phyloP scores from a whole-genome alignment of 768 basidiomycete species.

The Amanita rimosa region DNA sequence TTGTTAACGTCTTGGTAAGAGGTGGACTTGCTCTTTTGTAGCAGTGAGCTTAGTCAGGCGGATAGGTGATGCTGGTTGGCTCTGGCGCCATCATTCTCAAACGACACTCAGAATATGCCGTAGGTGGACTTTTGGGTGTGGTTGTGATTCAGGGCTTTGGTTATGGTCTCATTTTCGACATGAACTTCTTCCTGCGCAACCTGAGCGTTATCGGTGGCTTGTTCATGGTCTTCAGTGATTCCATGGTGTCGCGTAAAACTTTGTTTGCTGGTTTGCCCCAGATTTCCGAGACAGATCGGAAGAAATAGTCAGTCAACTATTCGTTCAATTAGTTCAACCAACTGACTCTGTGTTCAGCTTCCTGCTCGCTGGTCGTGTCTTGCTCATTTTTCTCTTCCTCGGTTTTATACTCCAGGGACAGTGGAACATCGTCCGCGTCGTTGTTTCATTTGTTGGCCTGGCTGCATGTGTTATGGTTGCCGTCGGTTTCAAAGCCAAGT shows the following conservation, averaged over 20 bases:
- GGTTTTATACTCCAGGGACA: conserved; percentile 92
- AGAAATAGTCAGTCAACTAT: conserved; percentile 75
- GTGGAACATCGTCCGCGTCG: conserved; percentile 78
- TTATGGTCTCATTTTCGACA: conserved; percentile 98
- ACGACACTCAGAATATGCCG: conserved; percentile 79
- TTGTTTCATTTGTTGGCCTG: conserved; percentile 85
- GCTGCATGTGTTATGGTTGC: conserved; percentile 94
- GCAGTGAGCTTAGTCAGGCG: neutral
- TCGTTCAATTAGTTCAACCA: neutral
- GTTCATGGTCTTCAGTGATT: conserved; percentile 98
- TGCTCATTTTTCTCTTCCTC: conserved; percentile 98
- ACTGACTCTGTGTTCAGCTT: conserved; percentile 41
- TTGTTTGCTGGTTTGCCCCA: conserved; percentile 85
- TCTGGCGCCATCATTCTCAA: conserved; percentile 83
- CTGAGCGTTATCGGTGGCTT: conserved; percentile 95
- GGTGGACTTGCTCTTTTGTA: neutral
- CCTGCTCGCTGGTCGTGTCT: conserved; percentile 91
- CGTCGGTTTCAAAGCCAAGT: conserved; percentile 98
- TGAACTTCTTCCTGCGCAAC: conserved; percentile 99
- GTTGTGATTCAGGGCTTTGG: conserved; percentile 96
- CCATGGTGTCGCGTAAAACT: conserved; percentile 78
- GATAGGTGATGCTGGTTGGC: conserved; percentile 78
- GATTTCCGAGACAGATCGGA: conserved; percentile 90
- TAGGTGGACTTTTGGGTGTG: conserved; percentile 81
- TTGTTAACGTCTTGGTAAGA: conserved; percentile 85